Base-by-base conservation (phyloP, 2,329 filamentous ascomycete species). In the Karstenula rhodostoma region DNA sequence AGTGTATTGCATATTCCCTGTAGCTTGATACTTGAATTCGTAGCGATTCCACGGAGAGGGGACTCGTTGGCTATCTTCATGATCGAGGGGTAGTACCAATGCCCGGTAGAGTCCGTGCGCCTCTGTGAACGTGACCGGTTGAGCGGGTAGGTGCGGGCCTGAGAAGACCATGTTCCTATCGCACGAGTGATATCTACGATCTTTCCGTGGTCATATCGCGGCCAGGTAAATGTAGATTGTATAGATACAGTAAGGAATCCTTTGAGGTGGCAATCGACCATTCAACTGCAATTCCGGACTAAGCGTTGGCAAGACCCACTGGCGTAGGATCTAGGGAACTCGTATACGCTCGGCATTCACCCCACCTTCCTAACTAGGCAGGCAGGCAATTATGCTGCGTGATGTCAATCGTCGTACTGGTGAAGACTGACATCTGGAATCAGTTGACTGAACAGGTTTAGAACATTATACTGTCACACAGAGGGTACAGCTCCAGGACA, bases 101-200 rank as follows among this genome's bases (percentile, higher is more conserved):
- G 6, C 23, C 4, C 22, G 22, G 32, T 29, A 37, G 22, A 35
- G 32, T 1, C 12, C 25, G 22, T 33, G 17, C 37, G 29, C 17
- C n/a, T 22, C 29, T 51, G 17, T 7, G 22, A 15, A 15, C 5
- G 4, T 12, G 13, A n/a, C 49, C 49, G 19, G 49, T 19, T 42
- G 35, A 7, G 22, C 19, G 49, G 35, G 22, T 13, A 17, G 49
- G 2, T 52, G 15, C 19, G 19, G 22, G 33, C 15, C 15, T 17
- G 35, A 17, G 13, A 32, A 9, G 22, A 19, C 35, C 22, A 22
- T 27, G 22, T n/a, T 10, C 22, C n/a, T 27, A 10, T 35, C 49
- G 49, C 23, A n/a, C 49, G 49, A 52, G 33, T 52, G 33, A 5
- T 52, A 52, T 42, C 33, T 42, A 15, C 25, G 35, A 52, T 42